Percentiles rank a stretch among this genome's conserved stretches.
These are phyloP conservation scores for Rhododendron simsii DNA, from an alignment of 148 eudicot species.

Conservation along the genomic window DNA sequence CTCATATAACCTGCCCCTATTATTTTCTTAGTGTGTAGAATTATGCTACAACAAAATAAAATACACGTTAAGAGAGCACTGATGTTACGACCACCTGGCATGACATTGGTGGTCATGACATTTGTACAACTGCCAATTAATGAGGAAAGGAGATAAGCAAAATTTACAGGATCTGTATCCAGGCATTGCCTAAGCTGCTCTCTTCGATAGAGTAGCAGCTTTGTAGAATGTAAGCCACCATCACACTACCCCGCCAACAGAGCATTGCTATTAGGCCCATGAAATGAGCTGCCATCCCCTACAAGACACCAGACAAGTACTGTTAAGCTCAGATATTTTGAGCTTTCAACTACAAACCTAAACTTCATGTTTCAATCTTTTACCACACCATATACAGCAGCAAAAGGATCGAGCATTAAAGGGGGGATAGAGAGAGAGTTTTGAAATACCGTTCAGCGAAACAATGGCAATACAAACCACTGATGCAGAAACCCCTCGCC, in stretches of 20 bases:
- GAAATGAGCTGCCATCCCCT: neutral
- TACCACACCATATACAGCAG: neutral
- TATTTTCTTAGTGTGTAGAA: neutral
- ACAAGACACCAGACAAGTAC: neutral
- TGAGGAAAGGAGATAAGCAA: neutral
- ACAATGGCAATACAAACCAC: slow-evolving; percentile 73
- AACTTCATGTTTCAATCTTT: slow-evolving; percentile 1
- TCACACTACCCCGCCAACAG: neutral
- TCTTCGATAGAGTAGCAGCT: neutral
- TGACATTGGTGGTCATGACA: neutral
- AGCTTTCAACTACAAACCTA: neutral
- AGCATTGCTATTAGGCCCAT: neutral
- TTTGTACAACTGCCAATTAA: neutral
- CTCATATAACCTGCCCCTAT: neutral
- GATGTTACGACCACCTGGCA: neutral
- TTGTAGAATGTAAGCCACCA: neutral
- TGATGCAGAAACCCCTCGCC: slow-evolving; percentile 92
- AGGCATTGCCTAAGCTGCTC: neutral
- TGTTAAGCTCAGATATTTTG: neutral
- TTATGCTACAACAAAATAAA: neutral
- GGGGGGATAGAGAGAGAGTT: neutral
- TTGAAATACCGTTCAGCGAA: slow-evolving; percentile 25
- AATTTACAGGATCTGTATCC: neutral
- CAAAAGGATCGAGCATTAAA: neutral
- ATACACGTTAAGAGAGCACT: neutral